Evolutionary conservation across 2,329 filamentous ascomycete species (phyloP).

Genomic region (Bimuria novae-zelandiae): DNA sequence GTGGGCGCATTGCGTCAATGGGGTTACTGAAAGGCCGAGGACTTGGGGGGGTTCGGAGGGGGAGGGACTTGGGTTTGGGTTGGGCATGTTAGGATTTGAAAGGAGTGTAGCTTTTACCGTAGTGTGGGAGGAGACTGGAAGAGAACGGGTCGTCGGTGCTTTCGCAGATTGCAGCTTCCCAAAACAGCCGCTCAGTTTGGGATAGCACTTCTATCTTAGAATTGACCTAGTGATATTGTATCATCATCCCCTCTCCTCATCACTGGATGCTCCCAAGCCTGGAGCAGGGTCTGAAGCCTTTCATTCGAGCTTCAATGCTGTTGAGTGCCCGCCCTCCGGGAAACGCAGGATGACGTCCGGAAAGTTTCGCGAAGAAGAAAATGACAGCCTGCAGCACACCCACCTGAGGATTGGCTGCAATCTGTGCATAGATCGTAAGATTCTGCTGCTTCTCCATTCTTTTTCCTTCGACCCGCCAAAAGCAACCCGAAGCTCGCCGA

Average conservation of each 20-base stretch:
- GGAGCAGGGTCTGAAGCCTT: no score
- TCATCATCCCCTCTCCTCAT: no score
- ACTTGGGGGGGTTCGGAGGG: slow-evolving; percentile 16
- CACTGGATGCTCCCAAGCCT: no score
- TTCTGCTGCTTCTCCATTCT: slow-evolving; percentile 29
- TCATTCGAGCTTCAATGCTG: no score
- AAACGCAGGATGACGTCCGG: no score
- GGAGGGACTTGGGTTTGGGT: neutral
- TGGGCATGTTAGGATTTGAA: slow-evolving; percentile 4
- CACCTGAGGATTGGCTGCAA: neutral
- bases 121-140: neutral
- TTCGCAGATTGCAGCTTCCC: no score
- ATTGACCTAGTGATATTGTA: no score
- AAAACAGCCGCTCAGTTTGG: no score
- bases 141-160: no score
- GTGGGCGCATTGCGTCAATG: slow-evolving; percentile 40
- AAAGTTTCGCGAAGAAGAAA: no score
- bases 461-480: slow-evolving; percentile 28
- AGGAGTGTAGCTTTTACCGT: neutral
- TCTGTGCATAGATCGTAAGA: slow-evolving; percentile 2
- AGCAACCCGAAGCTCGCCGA: slow-evolving; percentile 38
- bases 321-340: no score
- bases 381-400: slow-evolving; percentile 3
- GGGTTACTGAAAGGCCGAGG: slow-evolving; percentile 33
- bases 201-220: no score